Conservation (phyloP, 2,329 filamentous ascomycete species). For the Capronia coronata region DNA sequence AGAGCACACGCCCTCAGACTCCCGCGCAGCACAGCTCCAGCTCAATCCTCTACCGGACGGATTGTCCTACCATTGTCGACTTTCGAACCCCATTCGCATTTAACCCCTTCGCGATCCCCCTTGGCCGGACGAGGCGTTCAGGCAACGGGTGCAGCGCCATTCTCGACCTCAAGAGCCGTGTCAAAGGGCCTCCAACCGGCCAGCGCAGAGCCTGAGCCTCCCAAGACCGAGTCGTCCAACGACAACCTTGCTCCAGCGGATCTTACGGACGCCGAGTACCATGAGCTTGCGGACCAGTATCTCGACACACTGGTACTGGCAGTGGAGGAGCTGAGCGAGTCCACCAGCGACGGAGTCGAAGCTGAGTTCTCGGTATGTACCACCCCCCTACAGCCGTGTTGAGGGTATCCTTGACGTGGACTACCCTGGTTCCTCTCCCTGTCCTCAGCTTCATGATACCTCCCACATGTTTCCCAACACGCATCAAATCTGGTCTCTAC, state of each 20-base stretch:
- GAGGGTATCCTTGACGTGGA: too few species aligned
- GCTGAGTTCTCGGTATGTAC: constrained; percentile 75
- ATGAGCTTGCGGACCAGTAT: constrained; percentile 69
- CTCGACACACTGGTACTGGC: constrained; percentile 54
- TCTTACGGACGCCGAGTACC: constrained; percentile 65
- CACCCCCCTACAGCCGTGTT: too few species aligned
- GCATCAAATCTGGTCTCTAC: too few species aligned
- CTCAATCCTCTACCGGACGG: not conserved
- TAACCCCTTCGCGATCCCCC: too few species aligned
- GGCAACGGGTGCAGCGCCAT: too few species aligned
- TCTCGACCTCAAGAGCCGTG: constrained; percentile 8
- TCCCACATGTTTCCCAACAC: too few species aligned
- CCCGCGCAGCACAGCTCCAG: not conserved
- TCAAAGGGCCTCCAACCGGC: constrained; percentile 55
- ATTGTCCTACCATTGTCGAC: constrained; percentile 2
- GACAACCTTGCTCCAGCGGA: constrained; percentile 51
- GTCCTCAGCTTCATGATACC: too few species aligned
- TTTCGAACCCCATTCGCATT: not conserved
- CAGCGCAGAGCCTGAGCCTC: constrained; percentile 47
- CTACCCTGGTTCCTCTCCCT: too few species aligned
- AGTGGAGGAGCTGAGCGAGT: constrained; percentile 69
- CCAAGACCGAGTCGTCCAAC: constrained; percentile 38
- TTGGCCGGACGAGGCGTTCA: too few species aligned
- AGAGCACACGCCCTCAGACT: constrained; percentile 3
- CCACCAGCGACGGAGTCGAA: constrained; percentile 62